phyloP scores from a whole-genome alignment of 495 filamentous ascomycete genomes.

The Lasiosphaeria miniovina region DNA sequence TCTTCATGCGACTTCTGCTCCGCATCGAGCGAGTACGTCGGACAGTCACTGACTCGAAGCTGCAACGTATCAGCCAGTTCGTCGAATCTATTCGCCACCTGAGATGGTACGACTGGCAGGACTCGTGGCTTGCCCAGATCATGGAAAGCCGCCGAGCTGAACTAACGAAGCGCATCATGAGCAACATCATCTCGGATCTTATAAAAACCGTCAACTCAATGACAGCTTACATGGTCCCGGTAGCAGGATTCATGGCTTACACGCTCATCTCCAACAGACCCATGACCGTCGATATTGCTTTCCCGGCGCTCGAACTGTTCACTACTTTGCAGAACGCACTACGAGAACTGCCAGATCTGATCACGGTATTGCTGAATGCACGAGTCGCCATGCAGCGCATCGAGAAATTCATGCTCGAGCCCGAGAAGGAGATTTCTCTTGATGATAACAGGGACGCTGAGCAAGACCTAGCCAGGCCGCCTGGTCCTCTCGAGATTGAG shows the following conservation, averaged over 20 bases:
- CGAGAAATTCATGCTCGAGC: conserved; percentile 79
- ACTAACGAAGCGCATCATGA: conserved; percentile 61
- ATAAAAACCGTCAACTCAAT: conserved; percentile 62
- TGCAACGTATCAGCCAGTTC: conserved; percentile 74
- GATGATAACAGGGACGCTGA: conserved; percentile 28
- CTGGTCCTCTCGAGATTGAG: conserved; percentile 37
- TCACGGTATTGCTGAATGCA: conserved; percentile 70
- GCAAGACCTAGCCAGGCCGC: conserved; percentile 4
- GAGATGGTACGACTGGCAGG: conserved; percentile 85
- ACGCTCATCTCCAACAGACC: conserved; percentile 62
- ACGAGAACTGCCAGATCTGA: conserved; percentile 65
- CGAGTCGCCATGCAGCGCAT: conserved; percentile 73
- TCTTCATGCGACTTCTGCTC: conserved; percentile 59
- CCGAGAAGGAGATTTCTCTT: conserved; percentile 59
- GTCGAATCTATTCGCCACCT: conserved; percentile 82
- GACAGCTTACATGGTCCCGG: conserved; percentile 68
- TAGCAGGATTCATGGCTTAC: conserved; percentile 75
- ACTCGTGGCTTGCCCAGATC: conserved; percentile 69
- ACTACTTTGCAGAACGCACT: conserved; percentile 65
- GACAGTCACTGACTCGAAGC: conserved; percentile 63
- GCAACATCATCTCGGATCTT: conserved; percentile 55
- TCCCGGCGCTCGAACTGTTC: conserved; percentile 78
- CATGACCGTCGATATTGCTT: conserved; percentile 72
- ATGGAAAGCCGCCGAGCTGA: conserved; percentile 68
- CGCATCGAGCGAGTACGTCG: conserved; percentile 63